Evolutionary conservation across 441 rosid species (phyloP).

Genomic region (Adansonia grandidieri): DNA sequence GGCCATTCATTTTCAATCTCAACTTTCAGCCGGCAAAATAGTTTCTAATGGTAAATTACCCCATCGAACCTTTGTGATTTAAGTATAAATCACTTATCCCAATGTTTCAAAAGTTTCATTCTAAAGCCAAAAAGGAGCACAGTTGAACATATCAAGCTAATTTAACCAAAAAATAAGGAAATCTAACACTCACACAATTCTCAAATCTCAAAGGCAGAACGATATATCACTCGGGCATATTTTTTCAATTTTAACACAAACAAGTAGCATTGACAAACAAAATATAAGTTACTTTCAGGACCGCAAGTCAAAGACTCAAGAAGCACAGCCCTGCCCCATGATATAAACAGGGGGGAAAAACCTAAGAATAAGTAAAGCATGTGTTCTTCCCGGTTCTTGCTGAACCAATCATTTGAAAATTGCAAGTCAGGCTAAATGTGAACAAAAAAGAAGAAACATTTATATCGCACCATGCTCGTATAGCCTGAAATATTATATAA

Average conservation of each 20-base stretch:
- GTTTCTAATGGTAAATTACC: background rate
- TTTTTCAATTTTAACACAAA: background rate
- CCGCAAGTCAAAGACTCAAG: background rate
- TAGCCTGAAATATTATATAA: constrained; percentile 27
- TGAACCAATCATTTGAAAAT: constrained; percentile 15
- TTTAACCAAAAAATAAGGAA: background rate
- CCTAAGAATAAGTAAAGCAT: background rate
- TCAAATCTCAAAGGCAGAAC: background rate
- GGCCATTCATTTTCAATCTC: background rate
- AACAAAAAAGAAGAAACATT: background rate
- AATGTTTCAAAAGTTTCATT: background rate
- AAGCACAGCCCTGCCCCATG: too few relatives aligned
- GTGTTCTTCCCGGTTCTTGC: constrained; percentile 33
- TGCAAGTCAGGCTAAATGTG: background rate
- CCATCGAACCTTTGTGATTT: background rate
- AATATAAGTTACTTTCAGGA: background rate
- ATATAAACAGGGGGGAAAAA: background rate
- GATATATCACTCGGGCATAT: background rate
- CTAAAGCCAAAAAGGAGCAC: background rate
- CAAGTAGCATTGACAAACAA: background rate
- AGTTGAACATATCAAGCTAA: background rate
- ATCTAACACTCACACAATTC: background rate
- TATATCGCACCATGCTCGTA: constrained; percentile 22
- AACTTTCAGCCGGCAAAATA: background rate
- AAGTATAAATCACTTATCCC: background rate